phyloP scores from a whole-genome alignment of 257 asterid species.

The Sherardia arvensis region DNA sequence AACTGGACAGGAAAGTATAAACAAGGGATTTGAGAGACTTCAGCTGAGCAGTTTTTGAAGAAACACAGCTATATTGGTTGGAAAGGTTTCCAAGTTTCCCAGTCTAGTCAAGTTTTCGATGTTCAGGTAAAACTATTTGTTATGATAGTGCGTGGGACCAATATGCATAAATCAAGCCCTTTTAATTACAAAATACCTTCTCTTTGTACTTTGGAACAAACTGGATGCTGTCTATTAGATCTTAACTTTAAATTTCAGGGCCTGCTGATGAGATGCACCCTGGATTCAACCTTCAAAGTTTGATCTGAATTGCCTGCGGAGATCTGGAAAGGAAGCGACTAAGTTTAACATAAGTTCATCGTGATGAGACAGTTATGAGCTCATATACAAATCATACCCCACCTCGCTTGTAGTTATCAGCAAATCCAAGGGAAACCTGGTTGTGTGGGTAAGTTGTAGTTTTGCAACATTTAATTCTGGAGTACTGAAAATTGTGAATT shows the following conservation, averaged over 20 bases:
- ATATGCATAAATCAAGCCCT: background rate
- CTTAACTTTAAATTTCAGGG: slow-evolving; percentile 28
- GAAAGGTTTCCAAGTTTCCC: slow-evolving; percentile 21
- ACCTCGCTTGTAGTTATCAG: no score
- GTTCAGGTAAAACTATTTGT: no score
- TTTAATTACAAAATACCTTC: no score
- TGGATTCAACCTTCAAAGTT: slow-evolving; percentile 69
- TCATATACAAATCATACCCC: no score
- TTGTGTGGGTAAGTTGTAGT: no score
- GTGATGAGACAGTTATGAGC: no score
- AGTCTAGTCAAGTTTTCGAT: slow-evolving; percentile 34
- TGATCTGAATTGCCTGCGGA: slow-evolving; percentile 53
- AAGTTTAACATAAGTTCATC: slow-evolving; percentile 38
- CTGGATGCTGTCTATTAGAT: background rate
- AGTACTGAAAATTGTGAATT: no score
- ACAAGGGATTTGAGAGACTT: slow-evolving; percentile 57
- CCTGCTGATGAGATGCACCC: slow-evolving; percentile 55
- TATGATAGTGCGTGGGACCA: no score
- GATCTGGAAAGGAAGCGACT: slow-evolving; percentile 38
- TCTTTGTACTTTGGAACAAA: no score
- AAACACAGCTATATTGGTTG: slow-evolving; percentile 39
- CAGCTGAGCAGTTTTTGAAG: slow-evolving; percentile 54
- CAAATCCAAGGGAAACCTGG: no score
- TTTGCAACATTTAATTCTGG: no score
- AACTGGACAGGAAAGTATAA: slow-evolving; percentile 76